phyloP scores from a whole-genome alignment of 164 flowering plant genomes.

The Malania oleifera region DNA sequence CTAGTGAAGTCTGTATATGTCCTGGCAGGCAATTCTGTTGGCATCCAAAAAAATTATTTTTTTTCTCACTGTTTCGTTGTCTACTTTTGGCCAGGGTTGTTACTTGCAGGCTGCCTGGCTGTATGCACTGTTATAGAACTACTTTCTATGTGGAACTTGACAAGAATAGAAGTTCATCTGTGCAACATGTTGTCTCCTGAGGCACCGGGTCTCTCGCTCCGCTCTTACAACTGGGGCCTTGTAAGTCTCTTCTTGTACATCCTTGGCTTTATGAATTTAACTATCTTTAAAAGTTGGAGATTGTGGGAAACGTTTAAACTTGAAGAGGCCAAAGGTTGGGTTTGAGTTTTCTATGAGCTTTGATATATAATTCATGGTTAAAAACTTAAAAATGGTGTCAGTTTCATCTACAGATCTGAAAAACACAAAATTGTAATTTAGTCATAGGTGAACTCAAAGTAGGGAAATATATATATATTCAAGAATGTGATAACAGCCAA shows the following conservation, averaged over 20 bases:
- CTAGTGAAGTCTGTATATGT: too few species aligned
- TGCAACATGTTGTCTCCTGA: slow-evolving; percentile 96
- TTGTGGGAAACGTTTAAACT: not conserved
- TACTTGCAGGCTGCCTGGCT: slow-evolving; percentile 49
- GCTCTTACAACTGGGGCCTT: slow-evolving; percentile 81
- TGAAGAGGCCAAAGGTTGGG: not conserved
- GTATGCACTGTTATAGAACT: slow-evolving; percentile 63
- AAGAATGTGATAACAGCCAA: too few species aligned
- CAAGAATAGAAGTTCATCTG: slow-evolving; percentile 80
- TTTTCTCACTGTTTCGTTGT: not conserved
- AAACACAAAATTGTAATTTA: too few species aligned
- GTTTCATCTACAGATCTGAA: too few species aligned
- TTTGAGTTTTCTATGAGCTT: too few species aligned
- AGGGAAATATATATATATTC: too few species aligned
- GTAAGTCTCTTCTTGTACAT: slow-evolving; percentile 37
- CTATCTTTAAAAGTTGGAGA: too few species aligned
- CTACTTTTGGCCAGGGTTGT: slow-evolving; percentile 51
- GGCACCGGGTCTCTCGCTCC: slow-evolving; percentile 79
- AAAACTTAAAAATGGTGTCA: too few species aligned
- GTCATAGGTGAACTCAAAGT: too few species aligned
- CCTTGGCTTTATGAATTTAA: not conserved
- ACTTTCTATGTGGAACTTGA: slow-evolving; percentile 95
- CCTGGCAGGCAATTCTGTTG: too few species aligned
- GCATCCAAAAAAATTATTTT: too few species aligned
- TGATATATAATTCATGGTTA: too few species aligned